These are phyloP conservation scores for Peniophora sp. DNA, from an alignment of 1,284 basidiomycete species.

Conservation along the genomic window DNA sequence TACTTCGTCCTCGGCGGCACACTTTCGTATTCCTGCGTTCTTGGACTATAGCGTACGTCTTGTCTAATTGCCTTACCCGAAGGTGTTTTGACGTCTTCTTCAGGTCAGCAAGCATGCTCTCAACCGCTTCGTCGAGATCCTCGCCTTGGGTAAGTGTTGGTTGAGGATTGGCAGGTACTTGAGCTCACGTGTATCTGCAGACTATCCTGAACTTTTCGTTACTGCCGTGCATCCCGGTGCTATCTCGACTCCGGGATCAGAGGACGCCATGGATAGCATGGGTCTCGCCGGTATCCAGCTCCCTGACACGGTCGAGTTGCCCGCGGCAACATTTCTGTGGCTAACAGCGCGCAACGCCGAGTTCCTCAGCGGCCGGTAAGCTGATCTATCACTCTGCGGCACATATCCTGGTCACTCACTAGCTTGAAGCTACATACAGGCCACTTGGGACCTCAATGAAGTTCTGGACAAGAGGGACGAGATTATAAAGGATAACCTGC, in stretches of 20 bases:
- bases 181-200: background rate
- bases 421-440: background rate
- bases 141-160: background rate
- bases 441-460: background rate
- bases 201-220: background rate
- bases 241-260: background rate
- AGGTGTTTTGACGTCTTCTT: background rate
- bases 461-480: background rate
- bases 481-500: background rate
- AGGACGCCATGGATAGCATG: too few relatives aligned
- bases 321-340: background rate
- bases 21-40: background rate
- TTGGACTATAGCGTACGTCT: background rate
- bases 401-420: too few relatives aligned
- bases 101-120: background rate
- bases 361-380: background rate
- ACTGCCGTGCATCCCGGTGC: background rate
- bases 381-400: too few relatives aligned
- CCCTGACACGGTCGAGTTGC: background rate
- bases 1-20: background rate
- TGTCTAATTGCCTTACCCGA: background rate
- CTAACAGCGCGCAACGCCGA: conserved; percentile 1
- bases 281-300: too few relatives aligned
- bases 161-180: background rate
- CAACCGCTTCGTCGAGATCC: background rate